These are phyloP conservation scores for Calocybe gangraenosa DNA, from an alignment of 768 basidiomycete species.

Conservation along the genomic window DNA sequence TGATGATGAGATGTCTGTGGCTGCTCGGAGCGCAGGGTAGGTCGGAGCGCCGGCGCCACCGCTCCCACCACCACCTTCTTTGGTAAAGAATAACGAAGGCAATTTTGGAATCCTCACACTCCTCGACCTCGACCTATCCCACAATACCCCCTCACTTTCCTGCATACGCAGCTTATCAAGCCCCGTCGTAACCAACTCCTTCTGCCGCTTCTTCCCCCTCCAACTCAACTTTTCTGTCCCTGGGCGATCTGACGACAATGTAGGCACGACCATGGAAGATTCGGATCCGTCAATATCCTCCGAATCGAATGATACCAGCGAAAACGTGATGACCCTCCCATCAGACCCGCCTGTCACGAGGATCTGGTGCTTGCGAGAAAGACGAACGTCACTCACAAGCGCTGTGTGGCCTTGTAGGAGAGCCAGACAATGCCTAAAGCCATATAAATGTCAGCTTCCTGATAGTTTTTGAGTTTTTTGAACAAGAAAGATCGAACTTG, in stretches of 20 bases:
- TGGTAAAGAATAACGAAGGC: too few species aligned
- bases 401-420: conserved; percentile 89
- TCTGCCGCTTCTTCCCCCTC: too few species aligned
- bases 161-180: too few species aligned
- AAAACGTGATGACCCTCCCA: conserved; percentile 58
- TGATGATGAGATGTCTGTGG: background rate
- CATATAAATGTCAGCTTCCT: too few species aligned
- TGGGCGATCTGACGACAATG: too few species aligned
- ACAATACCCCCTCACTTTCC: too few species aligned
- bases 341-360: conserved; percentile 87
- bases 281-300: background rate
- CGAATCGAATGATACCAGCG: conserved; percentile 20
- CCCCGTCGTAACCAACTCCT: too few species aligned
- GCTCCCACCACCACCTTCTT: background rate
- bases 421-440: conserved; percentile 70
- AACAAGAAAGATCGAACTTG: too few species aligned
- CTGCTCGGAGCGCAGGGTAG: background rate
- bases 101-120: too few species aligned
- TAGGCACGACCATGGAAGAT: background rate
- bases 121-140: too few species aligned
- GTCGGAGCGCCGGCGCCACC: background rate
- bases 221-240: too few species aligned
- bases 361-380: conserved; percentile 46
- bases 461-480: too few species aligned
- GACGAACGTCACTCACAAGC: conserved; percentile 87